Percentiles rank a stretch among this genome's conserved stretches.
phyloP scores from a whole-genome alignment of 495 filamentous ascomycete genomes.

The Hamigera avellanea region DNA sequence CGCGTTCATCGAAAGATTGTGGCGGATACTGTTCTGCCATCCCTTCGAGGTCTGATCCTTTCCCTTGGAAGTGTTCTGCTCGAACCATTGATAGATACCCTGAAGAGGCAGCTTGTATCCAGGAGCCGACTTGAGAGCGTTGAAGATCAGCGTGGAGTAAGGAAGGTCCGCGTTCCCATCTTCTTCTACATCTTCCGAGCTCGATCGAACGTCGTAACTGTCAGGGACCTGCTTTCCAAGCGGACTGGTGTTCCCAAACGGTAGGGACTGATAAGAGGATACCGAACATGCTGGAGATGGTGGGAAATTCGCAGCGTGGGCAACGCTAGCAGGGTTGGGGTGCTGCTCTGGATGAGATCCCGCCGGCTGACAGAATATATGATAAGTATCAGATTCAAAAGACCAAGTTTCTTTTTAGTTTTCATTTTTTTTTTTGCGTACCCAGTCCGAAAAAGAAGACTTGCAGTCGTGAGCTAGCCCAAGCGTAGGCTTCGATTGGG shows the following conservation, averaged over 20 bases:
- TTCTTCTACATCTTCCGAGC: slow-evolving; percentile 15
- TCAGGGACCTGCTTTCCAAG: slow-evolving; percentile 1
- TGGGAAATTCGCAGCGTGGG: neutral
- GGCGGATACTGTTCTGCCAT: slow-evolving; percentile 95
- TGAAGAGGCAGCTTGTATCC: slow-evolving; percentile 63
- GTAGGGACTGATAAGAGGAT: slow-evolving; percentile 12
- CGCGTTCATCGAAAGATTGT: slow-evolving; percentile 94
- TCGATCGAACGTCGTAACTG: slow-evolving; percentile 8
- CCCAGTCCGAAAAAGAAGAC: neutral
- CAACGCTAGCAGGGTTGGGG: neutral
- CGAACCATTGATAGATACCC: slow-evolving; percentile 87
- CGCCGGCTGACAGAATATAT: neutral
- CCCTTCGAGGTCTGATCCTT: slow-evolving; percentile 54
- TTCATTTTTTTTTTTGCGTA: neutral
- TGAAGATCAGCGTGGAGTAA: slow-evolving; percentile 75
- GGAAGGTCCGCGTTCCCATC: slow-evolving; percentile 42
- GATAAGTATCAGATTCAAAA: neutral
- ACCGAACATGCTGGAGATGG: slow-evolving; percentile 11
- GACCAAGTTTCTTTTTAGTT: too few species aligned
- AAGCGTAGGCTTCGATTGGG: neutral
- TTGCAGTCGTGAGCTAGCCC: neutral
- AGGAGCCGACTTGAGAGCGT: slow-evolving; percentile 55
- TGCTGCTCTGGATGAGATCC: neutral
- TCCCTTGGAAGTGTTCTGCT: slow-evolving; percentile 65
- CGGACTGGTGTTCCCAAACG: slow-evolving; percentile 7